A percentile compares a stretch with the other conserved stretches of the same genome.
Conservation (phyloP, 306 rosid species). For the Cicer bijugum region DNA sequence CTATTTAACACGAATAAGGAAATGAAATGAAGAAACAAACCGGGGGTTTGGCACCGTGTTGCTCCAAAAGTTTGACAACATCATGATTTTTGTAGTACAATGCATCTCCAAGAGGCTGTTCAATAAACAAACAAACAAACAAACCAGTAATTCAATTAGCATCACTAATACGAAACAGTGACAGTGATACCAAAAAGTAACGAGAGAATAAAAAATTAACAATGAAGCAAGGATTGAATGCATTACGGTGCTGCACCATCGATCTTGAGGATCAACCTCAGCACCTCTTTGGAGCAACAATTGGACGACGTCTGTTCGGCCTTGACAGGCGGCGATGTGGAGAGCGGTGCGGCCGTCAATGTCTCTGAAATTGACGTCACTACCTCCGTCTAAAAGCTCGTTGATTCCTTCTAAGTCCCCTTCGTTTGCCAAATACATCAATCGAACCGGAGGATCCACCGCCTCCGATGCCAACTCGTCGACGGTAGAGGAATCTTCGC, state of each 20-base stretch:
- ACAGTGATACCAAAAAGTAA: not conserved
- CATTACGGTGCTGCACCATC: conserved; percentile 93
- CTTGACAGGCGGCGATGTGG: conserved; percentile 88
- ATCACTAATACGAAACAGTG: not conserved
- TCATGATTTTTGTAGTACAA: conserved; percentile 70
- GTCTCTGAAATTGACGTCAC: conserved; percentile 80
- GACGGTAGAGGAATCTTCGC: not conserved
- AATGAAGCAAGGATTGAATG: not conserved
- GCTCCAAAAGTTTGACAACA: conserved; percentile 81
- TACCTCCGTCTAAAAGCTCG: conserved; percentile 71
- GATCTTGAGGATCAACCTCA: conserved; percentile 64
- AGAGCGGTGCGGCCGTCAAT: conserved; percentile 85
- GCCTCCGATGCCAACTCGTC: conserved; percentile 36
- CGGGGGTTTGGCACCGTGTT: conserved; percentile 77
- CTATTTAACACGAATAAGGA: not conserved
- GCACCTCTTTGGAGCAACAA: conserved; percentile 74
- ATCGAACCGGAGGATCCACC: conserved; percentile 59
- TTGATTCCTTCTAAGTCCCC: conserved; percentile 77
- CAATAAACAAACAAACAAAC: conserved; percentile 21
- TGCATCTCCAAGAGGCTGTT: conserved; percentile 96
- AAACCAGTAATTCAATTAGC: conserved; percentile 25
- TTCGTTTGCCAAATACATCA: conserved; percentile 88
- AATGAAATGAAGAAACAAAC: conserved; percentile 49
- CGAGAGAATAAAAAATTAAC: not conserved
- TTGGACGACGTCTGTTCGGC: conserved; percentile 63